Evolutionary conservation across 768 basidiomycete species (phyloP), one percentile per base, ranked within the genome.

Genomic region (Russula brevipes): DNA sequence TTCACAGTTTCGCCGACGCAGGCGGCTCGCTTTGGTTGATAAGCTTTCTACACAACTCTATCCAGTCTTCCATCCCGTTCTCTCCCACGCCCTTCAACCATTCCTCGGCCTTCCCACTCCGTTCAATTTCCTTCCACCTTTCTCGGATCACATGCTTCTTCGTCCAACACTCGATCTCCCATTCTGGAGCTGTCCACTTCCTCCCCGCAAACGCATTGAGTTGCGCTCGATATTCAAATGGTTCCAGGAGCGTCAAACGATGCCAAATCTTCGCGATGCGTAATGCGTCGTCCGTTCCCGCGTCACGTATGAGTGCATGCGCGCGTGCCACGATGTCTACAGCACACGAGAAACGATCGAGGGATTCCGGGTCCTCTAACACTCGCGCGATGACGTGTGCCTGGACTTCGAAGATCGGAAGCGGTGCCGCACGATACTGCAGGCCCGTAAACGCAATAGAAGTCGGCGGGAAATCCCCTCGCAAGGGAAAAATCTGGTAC

Each of bases 401-500:
- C 73, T 96, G 94, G 0, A 82, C 83, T 73, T 97, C 91, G 53
- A 87, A 78, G 0, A 93, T 70, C 1, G 91, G 92, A 62, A 95
- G 81, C 3, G 93, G 94, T 0, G 80, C 80, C 30, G 91, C 83
- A 39, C 77, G 75, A 33, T 77, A 70, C 1, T 78, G 77, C 11
- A 91, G 80, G 2, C 88, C 83, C 55, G 88, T 75, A 72, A 93
- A 90, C 9, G 83, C 87, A 45, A 91, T 69, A 5, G 80, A 80
- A 1, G 77, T 70, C 1, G 78, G 75, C 1, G 78, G 85, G 69
- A 76, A 80, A 50, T 68, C 61, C 41, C 68, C 61, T 47, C 78
- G 79, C 17, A 91, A 66, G 0, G 90, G 90, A 69, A 91, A 88
- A 8, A 92, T 63, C 59, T 90, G 83, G 67, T 79, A 80, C 17